These are phyloP conservation scores for Fraxinus dipetala DNA, from an alignment of 305 asterid species.

Conservation along the genomic window DNA sequence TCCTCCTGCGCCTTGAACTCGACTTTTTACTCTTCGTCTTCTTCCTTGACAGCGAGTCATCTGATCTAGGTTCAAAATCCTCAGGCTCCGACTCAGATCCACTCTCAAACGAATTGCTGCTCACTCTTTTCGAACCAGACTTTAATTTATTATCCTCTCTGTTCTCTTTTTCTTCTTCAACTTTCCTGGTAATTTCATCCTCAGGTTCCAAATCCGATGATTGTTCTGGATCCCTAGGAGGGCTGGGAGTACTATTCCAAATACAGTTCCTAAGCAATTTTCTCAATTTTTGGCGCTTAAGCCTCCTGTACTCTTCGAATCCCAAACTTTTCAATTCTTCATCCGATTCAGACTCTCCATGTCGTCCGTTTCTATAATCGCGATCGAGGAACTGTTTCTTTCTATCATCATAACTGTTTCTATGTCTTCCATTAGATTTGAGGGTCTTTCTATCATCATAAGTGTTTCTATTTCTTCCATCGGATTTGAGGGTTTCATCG, in stretches of 20 bases:
- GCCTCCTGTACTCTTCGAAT: slow-evolving; percentile 72
- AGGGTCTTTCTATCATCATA: slow-evolving; percentile 34
- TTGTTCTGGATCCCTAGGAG: slow-evolving; percentile 67
- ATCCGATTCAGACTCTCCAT: slow-evolving; percentile 62
- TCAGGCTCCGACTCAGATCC: slow-evolving; percentile 41
- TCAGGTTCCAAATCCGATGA: slow-evolving; percentile 46
- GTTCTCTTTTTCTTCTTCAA: slow-evolving; percentile 30
- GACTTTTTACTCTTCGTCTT: slow-evolving; percentile 33
- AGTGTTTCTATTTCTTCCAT: slow-evolving; percentile 24
- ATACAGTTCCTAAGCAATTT: slow-evolving; percentile 47
- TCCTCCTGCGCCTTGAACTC: slow-evolving; percentile 38
- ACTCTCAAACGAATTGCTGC: neutral
- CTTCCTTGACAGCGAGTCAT: slow-evolving; percentile 28
- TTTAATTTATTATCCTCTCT: slow-evolving; percentile 27
- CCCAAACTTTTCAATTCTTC: slow-evolving; percentile 73
- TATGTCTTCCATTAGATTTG: slow-evolving; percentile 27
- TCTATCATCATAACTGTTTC: slow-evolving; percentile 27
- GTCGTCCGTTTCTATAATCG: slow-evolving; percentile 43
- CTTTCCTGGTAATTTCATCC: slow-evolving; percentile 35
- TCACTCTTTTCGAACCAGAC: slow-evolving; percentile 22
- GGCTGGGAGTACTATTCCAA: slow-evolving; percentile 93
- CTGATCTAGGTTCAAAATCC: slow-evolving; percentile 49
- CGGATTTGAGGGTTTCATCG: slow-evolving; percentile 33
- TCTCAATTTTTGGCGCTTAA: slow-evolving; percentile 79
- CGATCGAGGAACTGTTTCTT: slow-evolving; percentile 59